Conservation (phyloP, 768 basidiomycete genomes). For the Agaricus bisporus region DNA sequence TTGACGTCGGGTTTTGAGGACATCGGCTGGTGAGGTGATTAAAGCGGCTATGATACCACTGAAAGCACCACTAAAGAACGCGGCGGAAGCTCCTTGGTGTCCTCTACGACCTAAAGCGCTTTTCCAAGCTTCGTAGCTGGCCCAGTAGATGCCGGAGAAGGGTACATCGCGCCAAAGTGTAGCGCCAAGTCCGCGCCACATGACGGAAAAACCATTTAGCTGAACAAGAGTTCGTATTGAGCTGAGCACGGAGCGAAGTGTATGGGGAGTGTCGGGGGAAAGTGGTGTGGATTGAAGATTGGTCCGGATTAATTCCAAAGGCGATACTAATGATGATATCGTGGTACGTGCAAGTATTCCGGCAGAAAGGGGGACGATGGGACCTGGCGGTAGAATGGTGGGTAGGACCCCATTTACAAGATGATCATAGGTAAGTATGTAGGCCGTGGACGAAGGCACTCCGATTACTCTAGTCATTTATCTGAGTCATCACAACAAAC, state of each 20-base stretch:
- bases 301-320: constrained; percentile 89
- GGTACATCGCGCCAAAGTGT: constrained; percentile 98
- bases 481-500: constrained; percentile 10
- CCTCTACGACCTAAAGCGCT: constrained; percentile 46
- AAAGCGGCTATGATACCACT: constrained; percentile 86
- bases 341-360: constrained; percentile 79
- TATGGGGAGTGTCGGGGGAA: constrained; percentile 65
- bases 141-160: constrained; percentile 97
- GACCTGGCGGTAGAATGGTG: constrained; percentile 43
- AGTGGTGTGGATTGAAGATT: constrained; percentile 85
- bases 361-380: constrained; percentile 67
- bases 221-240: constrained; percentile 57
- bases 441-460: constrained; percentile 86
- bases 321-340: constrained; percentile 75
- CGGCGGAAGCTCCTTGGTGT: constrained; percentile 54
- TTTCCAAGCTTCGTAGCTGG: constrained; percentile 86
- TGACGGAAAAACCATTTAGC: constrained; percentile 55
- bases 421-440: constrained; percentile 96
- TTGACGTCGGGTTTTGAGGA: constrained; percentile 92
- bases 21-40: constrained; percentile 92
- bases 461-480: constrained; percentile 64
- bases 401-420: constrained; percentile 62
- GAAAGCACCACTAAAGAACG: constrained; percentile 86
- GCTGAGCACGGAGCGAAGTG: constrained; percentile 65
- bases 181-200: constrained; percentile 90